phyloP scores from a whole-genome alignment of 495 filamentous ascomycete genomes.

The Aspergillus bridgeri region DNA sequence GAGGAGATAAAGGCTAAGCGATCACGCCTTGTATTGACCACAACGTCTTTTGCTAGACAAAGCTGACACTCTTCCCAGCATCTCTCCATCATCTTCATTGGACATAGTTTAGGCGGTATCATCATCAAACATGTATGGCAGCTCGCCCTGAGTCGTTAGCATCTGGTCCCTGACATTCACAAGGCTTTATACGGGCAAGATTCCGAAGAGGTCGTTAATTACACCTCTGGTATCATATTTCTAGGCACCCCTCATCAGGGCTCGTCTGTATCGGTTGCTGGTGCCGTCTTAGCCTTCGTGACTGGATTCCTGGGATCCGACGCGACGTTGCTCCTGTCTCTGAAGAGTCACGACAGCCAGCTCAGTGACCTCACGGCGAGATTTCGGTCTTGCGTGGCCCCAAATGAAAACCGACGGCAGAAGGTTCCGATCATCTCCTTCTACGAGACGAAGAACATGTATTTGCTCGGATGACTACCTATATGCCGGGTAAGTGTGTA shows the following conservation, averaged over 20 bases:
- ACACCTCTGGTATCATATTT: not conserved
- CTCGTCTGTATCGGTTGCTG: not conserved
- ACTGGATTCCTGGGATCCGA: not conserved
- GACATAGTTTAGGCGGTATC: not conserved
- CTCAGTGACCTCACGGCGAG: not conserved
- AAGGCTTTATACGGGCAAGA: not conserved
- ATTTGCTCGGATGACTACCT: not conserved
- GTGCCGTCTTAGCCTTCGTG: not conserved
- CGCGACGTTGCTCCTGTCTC: not conserved
- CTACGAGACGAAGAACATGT: not conserved
- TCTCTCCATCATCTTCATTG: not conserved
- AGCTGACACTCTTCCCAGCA: not conserved
- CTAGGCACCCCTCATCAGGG: not conserved
- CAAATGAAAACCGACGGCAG: too few relatives aligned
- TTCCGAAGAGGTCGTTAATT: not conserved
- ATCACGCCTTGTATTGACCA: not conserved
- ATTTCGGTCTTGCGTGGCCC: not conserved
- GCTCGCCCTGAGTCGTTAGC: not conserved
- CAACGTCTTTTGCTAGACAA: not conserved
- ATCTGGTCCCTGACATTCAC: not conserved
- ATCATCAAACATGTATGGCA: not conserved
- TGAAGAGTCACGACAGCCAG: not conserved
- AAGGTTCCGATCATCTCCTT: not conserved
- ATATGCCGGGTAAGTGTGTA: not conserved
- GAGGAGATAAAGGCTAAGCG: not conserved